Conservation (phyloP, 257 asterid species). For the Lantana camara region DNA sequence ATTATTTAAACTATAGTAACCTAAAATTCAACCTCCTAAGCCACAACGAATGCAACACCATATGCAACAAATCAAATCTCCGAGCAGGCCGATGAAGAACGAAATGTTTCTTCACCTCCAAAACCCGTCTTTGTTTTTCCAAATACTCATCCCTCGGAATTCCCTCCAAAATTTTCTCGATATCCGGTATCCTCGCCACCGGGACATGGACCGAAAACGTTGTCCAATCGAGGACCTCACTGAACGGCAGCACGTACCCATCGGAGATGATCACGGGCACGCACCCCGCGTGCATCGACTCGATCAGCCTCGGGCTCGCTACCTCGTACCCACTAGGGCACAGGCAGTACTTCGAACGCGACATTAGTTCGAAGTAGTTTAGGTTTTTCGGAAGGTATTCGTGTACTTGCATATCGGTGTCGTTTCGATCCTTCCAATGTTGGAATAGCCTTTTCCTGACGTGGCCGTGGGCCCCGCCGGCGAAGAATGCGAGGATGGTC, state of each 20-base stretch:
- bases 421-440: slow-evolving; percentile 45
- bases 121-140: slow-evolving; percentile 29
- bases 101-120: slow-evolving; percentile 52
- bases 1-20: background rate
- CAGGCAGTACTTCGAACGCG: slow-evolving; percentile 46
- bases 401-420: slow-evolving; percentile 42
- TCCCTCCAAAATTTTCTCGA: slow-evolving; percentile 46
- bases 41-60: slow-evolving; percentile 68
- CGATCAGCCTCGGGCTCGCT: slow-evolving; percentile 63
- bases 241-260: slow-evolving; percentile 49
- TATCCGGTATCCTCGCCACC: slow-evolving; percentile 36
- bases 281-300: slow-evolving; percentile 53
- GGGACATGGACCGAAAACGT: slow-evolving; percentile 44
- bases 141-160: slow-evolving; percentile 40
- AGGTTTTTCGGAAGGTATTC: slow-evolving; percentile 47
- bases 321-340: slow-evolving; percentile 79
- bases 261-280: slow-evolving; percentile 57
- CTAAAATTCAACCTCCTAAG: slow-evolving; percentile 60
- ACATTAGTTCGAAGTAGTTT: slow-evolving; percentile 45
- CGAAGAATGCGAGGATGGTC: slow-evolving; percentile 54
- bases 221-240: slow-evolving; percentile 68
- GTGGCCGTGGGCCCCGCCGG: slow-evolving; percentile 67
- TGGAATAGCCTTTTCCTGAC: slow-evolving; percentile 40
- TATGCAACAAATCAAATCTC: slow-evolving; percentile 44
- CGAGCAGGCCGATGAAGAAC: slow-evolving; percentile 43